Evolutionary conservation across 805 yeast species (phyloP), one percentile per base, ranked within the genome.

Genomic region (Candida pseudofarinosa): DNA sequence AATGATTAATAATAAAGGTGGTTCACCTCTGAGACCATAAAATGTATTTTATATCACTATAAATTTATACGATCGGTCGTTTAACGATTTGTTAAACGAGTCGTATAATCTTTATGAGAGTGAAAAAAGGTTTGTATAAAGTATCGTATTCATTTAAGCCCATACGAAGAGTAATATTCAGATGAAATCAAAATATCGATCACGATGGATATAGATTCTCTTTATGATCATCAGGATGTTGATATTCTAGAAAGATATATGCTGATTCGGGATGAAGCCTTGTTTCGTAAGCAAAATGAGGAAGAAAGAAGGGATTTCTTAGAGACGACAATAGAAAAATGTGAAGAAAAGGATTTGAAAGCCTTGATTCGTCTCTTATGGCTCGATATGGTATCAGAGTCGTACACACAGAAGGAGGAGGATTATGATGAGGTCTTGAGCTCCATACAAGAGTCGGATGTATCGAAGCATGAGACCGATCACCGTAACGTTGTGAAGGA

Each of bases 401-500:
- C 30, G 2, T 7, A 23, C 10, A 6, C 28, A 10, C 6, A 7
- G 28, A 23, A 23, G 10, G 28, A 23, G 6, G 10, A 23, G 6
- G 28, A 23, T 23, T 10, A 23, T 23, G 28, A 23, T 10, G 28
- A 23, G 10, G 10, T 23, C 6, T 10, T 23, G 10, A 23, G 10
- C 10, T 23, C 10, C 6, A 7, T 23, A 10, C 28, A 23, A 10
- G 28, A 10, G 28, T 7, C 10, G 6, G 28, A 23, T 7, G 28
- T 23, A 7, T 23, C 28, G 10, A 23, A 23, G 28, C 28, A 23
- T 7, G 28, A 23, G 10, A 10, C 10, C 6, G 28, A 23, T 6
- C 28, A 23, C 10, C 28, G 10, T 7, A 23, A 39, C 28, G 35
- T 34, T 18, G 26, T 41, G 7, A 42, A 41, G 15, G 38, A 35